Conservation (phyloP, 2,329 filamentous ascomycete genomes). For the Pyrenophora teres region DNA sequence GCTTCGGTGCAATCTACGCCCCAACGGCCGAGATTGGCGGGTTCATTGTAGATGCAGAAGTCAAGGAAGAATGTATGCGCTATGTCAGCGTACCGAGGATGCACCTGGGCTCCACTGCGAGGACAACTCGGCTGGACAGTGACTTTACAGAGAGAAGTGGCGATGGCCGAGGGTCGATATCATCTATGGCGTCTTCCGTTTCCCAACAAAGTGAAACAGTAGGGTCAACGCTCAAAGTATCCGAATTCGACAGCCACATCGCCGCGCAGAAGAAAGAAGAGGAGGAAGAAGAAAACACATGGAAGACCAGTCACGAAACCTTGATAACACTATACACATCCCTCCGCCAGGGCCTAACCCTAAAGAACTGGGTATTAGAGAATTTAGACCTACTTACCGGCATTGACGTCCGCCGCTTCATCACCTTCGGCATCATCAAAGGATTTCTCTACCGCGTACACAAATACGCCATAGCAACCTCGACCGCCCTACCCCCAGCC, state of each 20-base stretch:
- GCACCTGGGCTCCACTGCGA: slow-evolving; percentile 22
- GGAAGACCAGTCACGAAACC: slow-evolving; percentile 35
- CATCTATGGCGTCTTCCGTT: slow-evolving; percentile 32
- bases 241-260: slow-evolving; percentile 17
- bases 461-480: slow-evolving; percentile 74
- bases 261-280: slow-evolving; percentile 10
- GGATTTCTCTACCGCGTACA: slow-evolving; percentile 91
- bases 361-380: slow-evolving; percentile 83
- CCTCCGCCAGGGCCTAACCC: slow-evolving; percentile 80
- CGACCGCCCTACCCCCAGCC: slow-evolving; percentile 26
- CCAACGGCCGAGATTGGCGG: slow-evolving; percentile 76
- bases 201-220: slow-evolving; percentile 24
- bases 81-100: slow-evolving; percentile 66
- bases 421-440: slow-evolving; percentile 96
- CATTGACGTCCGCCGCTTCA: slow-evolving; percentile 86
- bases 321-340: slow-evolving; percentile 83
- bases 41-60: slow-evolving; percentile 74
- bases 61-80: slow-evolving; percentile 84
- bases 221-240: slow-evolving; percentile 19
- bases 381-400: slow-evolving; percentile 73
- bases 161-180: slow-evolving; percentile 28
- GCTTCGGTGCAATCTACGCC: slow-evolving; percentile 90
- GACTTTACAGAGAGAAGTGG: slow-evolving; percentile 25
- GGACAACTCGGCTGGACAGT: slow-evolving; percentile 19
- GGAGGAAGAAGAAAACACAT: slow-evolving; percentile 19